Evolutionary conservation across 345 rosid species (phyloP).

Genomic region (Excoecaria cochinchinensis): DNA sequence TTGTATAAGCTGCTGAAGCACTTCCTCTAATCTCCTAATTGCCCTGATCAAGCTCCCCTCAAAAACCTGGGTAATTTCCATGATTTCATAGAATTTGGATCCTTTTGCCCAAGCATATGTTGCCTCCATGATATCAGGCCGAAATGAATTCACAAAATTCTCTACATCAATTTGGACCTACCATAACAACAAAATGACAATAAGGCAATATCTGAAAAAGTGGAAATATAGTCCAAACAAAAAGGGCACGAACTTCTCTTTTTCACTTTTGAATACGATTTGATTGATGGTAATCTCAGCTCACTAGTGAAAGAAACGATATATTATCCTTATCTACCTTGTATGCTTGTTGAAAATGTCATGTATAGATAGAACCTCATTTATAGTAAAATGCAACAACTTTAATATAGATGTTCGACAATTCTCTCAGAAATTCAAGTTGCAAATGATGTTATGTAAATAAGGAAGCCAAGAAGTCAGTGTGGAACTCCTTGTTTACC

Average conservation of each 20-base stretch:
- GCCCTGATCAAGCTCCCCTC: conserved; percentile 99
- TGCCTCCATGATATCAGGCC: conserved; percentile 97
- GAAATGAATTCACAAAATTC: conserved; percentile 74
- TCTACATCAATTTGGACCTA: conserved; percentile 91
- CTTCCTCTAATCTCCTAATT: conserved; percentile 93
- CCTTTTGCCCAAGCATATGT: conserved; percentile 98
- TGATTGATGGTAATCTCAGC: too few species aligned
- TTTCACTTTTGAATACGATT: too few species aligned
- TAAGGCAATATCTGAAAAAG: background rate
- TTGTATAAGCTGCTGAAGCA: conserved; percentile 88
- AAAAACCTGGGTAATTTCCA: conserved; percentile 90
- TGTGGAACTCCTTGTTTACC: conserved; percentile 39
- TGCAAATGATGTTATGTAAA: background rate
- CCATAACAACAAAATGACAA: conserved; percentile 1
- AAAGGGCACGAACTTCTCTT: background rate
- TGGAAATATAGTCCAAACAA: background rate
- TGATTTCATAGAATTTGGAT: conserved; percentile 88
- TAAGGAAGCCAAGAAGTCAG: conserved; percentile 1
- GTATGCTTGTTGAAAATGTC: background rate
- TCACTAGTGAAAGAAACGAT: too few species aligned
- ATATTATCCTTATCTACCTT: background rate
- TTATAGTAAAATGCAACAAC: background rate
- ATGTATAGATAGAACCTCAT: background rate
- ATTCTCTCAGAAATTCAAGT: background rate
- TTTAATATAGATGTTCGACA: background rate